These are phyloP conservation scores for Chaetomium fimeti DNA, from an alignment of 495 filamentous ascomycete species.

Conservation along the genomic window DNA sequence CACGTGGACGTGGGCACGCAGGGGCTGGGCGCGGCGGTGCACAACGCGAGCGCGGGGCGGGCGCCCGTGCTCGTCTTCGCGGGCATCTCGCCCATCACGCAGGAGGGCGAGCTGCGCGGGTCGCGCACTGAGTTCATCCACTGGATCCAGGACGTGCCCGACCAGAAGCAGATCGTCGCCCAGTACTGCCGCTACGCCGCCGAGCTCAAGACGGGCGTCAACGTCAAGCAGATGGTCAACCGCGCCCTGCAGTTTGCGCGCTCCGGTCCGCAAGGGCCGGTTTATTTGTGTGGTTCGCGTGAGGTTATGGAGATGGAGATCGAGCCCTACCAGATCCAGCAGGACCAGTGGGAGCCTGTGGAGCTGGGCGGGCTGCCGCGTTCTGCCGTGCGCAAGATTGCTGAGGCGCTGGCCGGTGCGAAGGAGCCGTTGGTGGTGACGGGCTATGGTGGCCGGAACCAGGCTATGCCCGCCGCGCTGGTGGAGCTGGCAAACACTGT, in stretches of 20 bases:
- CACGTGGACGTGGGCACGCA: conserved; percentile 97
- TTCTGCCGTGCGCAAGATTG: conserved; percentile 64
- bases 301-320: conserved; percentile 95
- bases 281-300: conserved; percentile 79
- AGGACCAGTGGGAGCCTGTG: conserved; percentile 71
- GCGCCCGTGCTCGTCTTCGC: conserved; percentile 90
- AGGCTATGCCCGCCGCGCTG: conserved; percentile 65
- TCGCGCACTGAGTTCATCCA: conserved; percentile 94
- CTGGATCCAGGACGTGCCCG: conserved; percentile 95
- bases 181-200: conserved; percentile 94
- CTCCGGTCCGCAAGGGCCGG: conserved; percentile 78
- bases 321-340: conserved; percentile 71
- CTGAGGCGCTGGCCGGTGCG: conserved; percentile 67
- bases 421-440: conserved; percentile 77
- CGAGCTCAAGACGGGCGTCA: conserved; percentile 87
- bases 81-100: conserved; percentile 82
- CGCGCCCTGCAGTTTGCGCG: conserved; percentile 84
- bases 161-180: conserved; percentile 85
- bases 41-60: conserved; percentile 84
- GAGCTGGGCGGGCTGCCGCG: conserved; percentile 70
- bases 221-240: conserved; percentile 95
- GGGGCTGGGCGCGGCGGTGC: conserved; percentile 81
- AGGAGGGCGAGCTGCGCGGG: conserved; percentile 86
- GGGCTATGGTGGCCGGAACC: conserved; percentile 78
- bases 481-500: conserved; percentile 76